A percentile compares a stretch with the other conserved stretches of the same genome.
Conservation (phyloP, 495 filamentous ascomycete species). For the Aspergillus steynii region DNA sequence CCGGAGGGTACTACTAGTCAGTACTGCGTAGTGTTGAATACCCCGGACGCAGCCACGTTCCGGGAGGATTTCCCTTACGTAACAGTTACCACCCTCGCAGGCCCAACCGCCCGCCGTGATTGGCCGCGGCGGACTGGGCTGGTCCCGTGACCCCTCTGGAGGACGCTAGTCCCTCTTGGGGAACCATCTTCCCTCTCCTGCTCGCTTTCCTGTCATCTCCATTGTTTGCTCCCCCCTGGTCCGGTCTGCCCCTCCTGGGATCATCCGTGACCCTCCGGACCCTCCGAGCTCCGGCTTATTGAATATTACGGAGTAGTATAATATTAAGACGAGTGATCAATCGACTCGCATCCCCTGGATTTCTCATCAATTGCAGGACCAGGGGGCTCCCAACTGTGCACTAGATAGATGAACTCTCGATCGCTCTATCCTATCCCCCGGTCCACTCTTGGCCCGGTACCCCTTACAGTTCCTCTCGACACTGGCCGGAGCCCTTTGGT, state of each 20-base stretch:
- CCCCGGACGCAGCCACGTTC: conserved; percentile 8
- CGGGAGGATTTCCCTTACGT: conserved; percentile 18
- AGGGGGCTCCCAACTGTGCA: no score
- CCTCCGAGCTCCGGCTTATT: no score
- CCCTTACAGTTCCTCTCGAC: conserved; percentile 1
- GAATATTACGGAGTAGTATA: no score
- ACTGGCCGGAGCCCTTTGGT: no score
- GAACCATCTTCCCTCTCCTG: background rate
- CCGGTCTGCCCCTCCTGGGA: no score
- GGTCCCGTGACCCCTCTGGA: conserved; percentile 11
- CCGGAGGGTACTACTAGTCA: no score
- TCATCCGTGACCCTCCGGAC: no score
- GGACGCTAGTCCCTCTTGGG: background rate
- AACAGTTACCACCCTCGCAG: conserved; percentile 14
- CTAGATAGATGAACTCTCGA: background rate
- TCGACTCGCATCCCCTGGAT: background rate
- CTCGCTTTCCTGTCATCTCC: no score
- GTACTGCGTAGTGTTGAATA: background rate
- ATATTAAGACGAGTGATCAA: no score
- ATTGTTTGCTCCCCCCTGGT: no score
- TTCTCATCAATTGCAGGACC: background rate
- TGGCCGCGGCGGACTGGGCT: background rate
- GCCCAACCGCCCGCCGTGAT: background rate
- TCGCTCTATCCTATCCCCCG: conserved; percentile 1
- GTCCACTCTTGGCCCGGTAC: conserved; percentile 4